A percentile compares a stretch with the other conserved stretches of the same genome.
Evolutionary conservation across 768 basidiomycete species (phyloP).

Genomic region (Leccinellum albellum): DNA sequence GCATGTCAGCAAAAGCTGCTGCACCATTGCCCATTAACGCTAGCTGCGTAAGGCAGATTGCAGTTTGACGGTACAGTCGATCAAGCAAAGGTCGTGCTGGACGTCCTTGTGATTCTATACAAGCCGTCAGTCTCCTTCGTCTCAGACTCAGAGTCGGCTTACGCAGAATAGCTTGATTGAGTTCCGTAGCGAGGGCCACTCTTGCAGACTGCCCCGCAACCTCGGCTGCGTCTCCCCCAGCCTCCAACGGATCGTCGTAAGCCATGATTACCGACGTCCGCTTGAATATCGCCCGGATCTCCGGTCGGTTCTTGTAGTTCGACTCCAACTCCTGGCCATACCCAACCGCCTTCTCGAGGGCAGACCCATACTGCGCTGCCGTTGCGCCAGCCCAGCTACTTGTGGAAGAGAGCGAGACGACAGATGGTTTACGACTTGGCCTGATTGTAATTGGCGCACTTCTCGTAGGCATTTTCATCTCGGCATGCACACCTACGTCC

Average conservation of each 20-base stretch:
- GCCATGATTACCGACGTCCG: conserved; percentile 78
- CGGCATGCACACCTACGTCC: conserved; percentile 9
- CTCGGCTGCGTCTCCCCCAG: conserved; percentile 60
- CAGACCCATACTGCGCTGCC: conserved; percentile 47
- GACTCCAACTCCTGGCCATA: conserved; percentile 71
- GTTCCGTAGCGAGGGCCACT: conserved; percentile 63
- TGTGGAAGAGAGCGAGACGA: conserved; percentile 26
- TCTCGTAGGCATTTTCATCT: conserved; percentile 11
- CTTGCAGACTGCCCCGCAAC: conserved; percentile 68
- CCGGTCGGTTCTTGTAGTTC: conserved; percentile 62
- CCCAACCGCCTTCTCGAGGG: conserved; percentile 61
- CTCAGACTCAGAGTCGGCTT: conserved; percentile 24
- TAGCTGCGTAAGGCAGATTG: conserved; percentile 65
- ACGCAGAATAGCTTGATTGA: conserved; percentile 85
- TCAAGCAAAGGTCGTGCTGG: conserved; percentile 72
- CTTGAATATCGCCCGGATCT: conserved; percentile 64
- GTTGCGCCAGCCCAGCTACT: conserved; percentile 24
- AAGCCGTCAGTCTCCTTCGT: conserved; percentile 1
- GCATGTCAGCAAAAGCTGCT: conserved; percentile 80
- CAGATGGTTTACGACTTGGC: conserved; percentile 28
- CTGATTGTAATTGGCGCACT: conserved; percentile 30
- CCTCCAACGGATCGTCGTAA: conserved; percentile 69
- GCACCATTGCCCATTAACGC: conserved; percentile 68
- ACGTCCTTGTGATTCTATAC: conserved; percentile 70
- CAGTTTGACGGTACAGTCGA: conserved; percentile 71